Evolutionary conservation across 441 rosid species (phyloP), one percentile per base, ranked within the genome.

Genomic region (Biscutella laevigata): DNA sequence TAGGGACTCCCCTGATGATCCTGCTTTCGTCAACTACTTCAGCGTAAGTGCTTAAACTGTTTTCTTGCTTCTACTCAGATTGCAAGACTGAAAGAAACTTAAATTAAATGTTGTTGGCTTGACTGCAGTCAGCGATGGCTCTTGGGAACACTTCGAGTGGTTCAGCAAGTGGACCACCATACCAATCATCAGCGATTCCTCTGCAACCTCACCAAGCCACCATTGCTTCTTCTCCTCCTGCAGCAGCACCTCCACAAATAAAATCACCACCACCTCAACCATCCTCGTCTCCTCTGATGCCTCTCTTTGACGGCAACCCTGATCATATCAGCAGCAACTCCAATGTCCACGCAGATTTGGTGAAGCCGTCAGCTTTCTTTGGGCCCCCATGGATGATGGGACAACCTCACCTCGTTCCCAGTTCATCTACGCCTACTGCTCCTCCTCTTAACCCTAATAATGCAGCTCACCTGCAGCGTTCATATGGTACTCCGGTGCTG

Each of bases 11-110:
- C 86, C 84, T 45, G 81, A 88, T 65, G 96, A 86, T 71, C 81
- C 82, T 57, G 73, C 88, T 38, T 87, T 90, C 40, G 75, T 79
- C 51, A 86, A 90, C 73, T 91, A 76, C 78, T 85, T 88, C 71
- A 79, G 84, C 65, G 98, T 91, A 75, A 48, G 94, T 39, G 37
- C 33, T 8, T 26, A 16, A 48, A 50, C 39, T n/a, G 4, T 34
- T 42, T 4, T 36, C 25, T 38, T 24, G 6, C 36, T 11, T 38
- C 37, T 44, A 42, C 53, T 62, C 24, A 48, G n/a, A 57, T 7
- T 20, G 35, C 15, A 34, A 50, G 28, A 9, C 39, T 53, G 17
- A 6, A 46, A n/a, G n/a, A n/a, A n/a, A n/a, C n/a, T n/a, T n/a
- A n/a, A n/a, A n/a, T n/a, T 43, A 11, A 26, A 5, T 37, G 11